Evolutionary conservation across 2,329 filamentous ascomycete species (phyloP).

Genomic region (Chaetoscypha palmicola): DNA sequence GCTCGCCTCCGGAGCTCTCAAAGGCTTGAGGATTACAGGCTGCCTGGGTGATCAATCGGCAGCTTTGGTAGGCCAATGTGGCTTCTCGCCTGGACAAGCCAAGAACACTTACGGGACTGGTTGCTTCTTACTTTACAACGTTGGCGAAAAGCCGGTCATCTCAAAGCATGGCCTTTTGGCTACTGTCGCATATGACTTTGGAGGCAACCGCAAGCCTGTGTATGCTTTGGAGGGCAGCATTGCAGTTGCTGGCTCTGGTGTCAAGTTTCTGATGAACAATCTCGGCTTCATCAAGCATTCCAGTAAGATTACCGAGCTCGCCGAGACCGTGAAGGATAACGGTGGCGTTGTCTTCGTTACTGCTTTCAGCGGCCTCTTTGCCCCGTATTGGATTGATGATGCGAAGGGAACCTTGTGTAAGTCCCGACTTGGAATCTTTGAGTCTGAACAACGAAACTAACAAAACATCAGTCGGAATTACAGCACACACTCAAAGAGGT

Average conservation of each 20-base stretch:
- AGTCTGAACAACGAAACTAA: conserved; percentile 11
- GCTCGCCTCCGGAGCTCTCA: conserved; percentile 53
- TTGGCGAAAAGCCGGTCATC: conserved; percentile 71
- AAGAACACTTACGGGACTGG: conserved; percentile 87
- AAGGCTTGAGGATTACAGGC: conserved; percentile 64
- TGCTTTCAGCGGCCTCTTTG: conserved; percentile 66
- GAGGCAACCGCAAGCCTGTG: conserved; percentile 53
- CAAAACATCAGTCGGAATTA: conserved; percentile 48
- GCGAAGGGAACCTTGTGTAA: conserved; percentile 62
- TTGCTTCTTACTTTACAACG: conserved; percentile 79
- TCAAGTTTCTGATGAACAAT: conserved; percentile 66
- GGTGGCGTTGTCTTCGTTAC: conserved; percentile 65
- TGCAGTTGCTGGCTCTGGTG: conserved; percentile 67
- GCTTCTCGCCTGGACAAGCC: conserved; percentile 66
- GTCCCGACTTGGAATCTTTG: conserved; percentile 20
- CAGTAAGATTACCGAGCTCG: conserved; percentile 57
- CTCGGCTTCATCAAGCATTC: conserved; percentile 55
- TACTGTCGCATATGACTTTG: conserved; percentile 73
- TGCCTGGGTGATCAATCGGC: conserved; percentile 78
- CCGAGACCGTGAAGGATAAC: conserved; percentile 57
- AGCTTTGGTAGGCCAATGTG: conserved; percentile 72
- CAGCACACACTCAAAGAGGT: conserved; percentile 60
- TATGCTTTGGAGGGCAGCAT: conserved; percentile 75
- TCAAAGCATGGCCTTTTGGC: conserved; percentile 70
- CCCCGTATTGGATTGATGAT: conserved; percentile 71